Evolutionary conservation across 257 asterid species (phyloP), one percentile per base, ranked within the genome.

Genomic region (Solanum arcanum): DNA sequence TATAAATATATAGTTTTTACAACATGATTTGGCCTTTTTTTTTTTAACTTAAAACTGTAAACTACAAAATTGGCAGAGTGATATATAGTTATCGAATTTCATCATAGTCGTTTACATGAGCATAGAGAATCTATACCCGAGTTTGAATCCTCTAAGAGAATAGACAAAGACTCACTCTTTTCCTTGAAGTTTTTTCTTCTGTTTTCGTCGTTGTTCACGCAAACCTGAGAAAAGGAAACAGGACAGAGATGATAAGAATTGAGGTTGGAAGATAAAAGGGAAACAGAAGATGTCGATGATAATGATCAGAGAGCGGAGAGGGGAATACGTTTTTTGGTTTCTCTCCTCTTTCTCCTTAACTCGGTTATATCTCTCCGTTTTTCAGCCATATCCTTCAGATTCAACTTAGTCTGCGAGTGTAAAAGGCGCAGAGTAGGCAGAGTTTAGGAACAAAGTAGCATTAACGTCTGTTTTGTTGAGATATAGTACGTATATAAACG

Each of bases 191-290:
- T 77, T 89, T 81, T 92, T 92, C 89, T 84, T 92, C 88, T 88
- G 91, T 87, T 92, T 92, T 49, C 93, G 75, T n/a, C 89, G 87
- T 59, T 90, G 93, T 31, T 92, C 93, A 62, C 87, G 92, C 87
- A 88, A 62, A 42, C 94, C 93, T 92, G 90, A 46, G 77, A 23
- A 56, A 82, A 12, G 60, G 75, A 56, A 76, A 49, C 85, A 81
- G 44, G 70, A 52, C 31, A 20, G 21, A 16, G 37, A 59, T 27
- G 27, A 52, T 52, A 49, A 33, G 35, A 20, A 62, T 12, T 20
- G 21, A 70, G 25, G 31, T 9, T 21, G 31, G 9, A 69, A 20
- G 70, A 83, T 39, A 0, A 25, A 66, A 21, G 4, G 76, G 41
- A 69, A 69, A 83, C 70, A 62, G 39, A 25, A 12, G 84, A 31